A percentile compares a stretch with the other conserved stretches of the same genome.
phyloP scores from a whole-genome alignment of 108 stramenopile species.

The Fistulifera solaris region DNA sequence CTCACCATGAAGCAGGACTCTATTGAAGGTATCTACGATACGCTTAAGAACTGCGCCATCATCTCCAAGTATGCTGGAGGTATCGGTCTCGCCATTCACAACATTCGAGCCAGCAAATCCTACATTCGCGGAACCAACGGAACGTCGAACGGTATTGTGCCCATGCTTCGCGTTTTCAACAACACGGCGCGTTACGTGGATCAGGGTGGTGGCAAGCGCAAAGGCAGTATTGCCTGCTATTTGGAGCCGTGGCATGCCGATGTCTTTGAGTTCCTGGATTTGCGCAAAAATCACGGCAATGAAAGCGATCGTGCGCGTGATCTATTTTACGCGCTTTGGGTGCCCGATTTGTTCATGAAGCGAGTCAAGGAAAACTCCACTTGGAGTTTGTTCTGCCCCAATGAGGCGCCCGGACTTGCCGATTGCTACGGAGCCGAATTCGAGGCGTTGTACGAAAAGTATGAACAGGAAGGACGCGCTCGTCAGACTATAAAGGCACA shows the following conservation, averaged over 20 bases:
- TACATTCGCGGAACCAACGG: slow-evolving; percentile 99
- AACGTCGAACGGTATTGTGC: slow-evolving; percentile 97
- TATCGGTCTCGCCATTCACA: slow-evolving; percentile 92
- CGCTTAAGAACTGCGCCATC: slow-evolving; percentile 96
- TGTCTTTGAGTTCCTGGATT: slow-evolving; percentile 91
- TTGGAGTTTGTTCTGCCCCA: slow-evolving; percentile 96
- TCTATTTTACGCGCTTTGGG: slow-evolving; percentile 98
- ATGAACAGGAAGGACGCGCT: slow-evolving; percentile 89
- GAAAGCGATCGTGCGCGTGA: slow-evolving; percentile 95
- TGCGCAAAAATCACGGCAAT: slow-evolving; percentile 98
- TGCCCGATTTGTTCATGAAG: slow-evolving; percentile 99
- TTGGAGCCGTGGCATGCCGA: slow-evolving; percentile 99
- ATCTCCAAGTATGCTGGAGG: slow-evolving; percentile 99
- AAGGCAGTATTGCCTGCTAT: slow-evolving; percentile 96
- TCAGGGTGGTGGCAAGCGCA: slow-evolving; percentile 99
- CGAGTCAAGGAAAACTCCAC: slow-evolving; percentile 86
- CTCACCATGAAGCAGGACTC: slow-evolving; percentile 94
- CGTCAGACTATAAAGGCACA: slow-evolving; percentile 92
- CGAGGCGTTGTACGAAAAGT: slow-evolving; percentile 86
- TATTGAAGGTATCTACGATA: slow-evolving; percentile 99
- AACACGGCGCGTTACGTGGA: slow-evolving; percentile 98
- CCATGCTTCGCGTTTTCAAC: slow-evolving; percentile 99
- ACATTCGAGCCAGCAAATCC: slow-evolving; percentile 86
- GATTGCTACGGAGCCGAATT: slow-evolving; percentile 89
- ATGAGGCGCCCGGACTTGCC: slow-evolving; percentile 94